A percentile compares a stretch with the other conserved stretches of the same genome.
phyloP scores from a whole-genome alignment of 495 filamentous ascomycete species.

The Aspergillus mulundensis region DNA sequence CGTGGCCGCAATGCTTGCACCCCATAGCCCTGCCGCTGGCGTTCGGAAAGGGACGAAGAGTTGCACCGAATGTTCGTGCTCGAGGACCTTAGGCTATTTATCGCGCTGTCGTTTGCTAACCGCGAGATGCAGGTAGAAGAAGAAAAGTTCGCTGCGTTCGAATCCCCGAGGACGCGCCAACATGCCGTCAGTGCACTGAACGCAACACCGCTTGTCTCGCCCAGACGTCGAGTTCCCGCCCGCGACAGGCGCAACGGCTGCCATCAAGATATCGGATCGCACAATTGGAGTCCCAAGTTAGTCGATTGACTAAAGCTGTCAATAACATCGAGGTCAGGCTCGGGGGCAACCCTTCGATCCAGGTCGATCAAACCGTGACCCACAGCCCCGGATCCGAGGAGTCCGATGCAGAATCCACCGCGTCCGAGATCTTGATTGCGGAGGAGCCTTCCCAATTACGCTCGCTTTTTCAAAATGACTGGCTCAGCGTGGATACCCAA shows the following conservation, averaged over 20 bases:
- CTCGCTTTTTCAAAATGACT: conserved; percentile 29
- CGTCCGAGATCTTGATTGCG: conserved; percentile 17
- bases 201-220: conserved; percentile 21
- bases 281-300: conserved; percentile 23
- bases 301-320: conserved; percentile 19
- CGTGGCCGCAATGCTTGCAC: conserved; percentile 2
- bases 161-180: conserved; percentile 17
- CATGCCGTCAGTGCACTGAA: conserved; percentile 24
- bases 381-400: background rate
- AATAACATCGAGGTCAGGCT: conserved; percentile 19
- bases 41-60: conserved; percentile 37
- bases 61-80: conserved; percentile 34
- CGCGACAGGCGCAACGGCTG: conserved; percentile 10
- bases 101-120: background rate
- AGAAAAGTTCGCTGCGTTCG: conserved; percentile 27
- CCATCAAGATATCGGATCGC: conserved; percentile 25
- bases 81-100: too few species aligned
- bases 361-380: background rate
- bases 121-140: conserved; percentile 17
- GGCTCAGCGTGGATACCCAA: conserved; percentile 18
- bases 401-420: conserved; percentile 9
- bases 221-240: conserved; percentile 17
- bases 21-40: background rate
- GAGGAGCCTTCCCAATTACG: conserved; percentile 24
- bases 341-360: conserved; percentile 5